These are phyloP conservation scores for Neonectria neomacrospora DNA, from an alignment of 2,329 filamentous ascomycete genomes.

Conservation along the genomic window DNA sequence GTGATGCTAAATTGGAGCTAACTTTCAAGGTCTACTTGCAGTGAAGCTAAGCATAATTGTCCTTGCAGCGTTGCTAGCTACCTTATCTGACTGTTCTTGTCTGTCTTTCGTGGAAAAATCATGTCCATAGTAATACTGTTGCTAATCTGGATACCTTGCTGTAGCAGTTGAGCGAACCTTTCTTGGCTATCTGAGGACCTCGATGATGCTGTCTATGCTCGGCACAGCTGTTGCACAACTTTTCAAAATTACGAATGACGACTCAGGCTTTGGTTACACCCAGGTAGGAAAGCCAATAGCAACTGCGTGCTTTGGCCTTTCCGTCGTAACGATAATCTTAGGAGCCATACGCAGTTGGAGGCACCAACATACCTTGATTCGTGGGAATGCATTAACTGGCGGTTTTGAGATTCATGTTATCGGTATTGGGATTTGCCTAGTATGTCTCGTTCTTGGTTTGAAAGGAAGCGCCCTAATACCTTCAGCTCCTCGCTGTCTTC, in stretches of 20 bases:
- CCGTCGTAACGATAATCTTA: conserved; percentile 50
- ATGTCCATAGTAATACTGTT: background rate
- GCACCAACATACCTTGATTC: conserved; percentile 45
- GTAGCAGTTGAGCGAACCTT: conserved; percentile 80
- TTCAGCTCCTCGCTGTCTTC: conserved; percentile 39
- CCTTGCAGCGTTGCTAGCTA: background rate
- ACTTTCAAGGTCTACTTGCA: background rate
- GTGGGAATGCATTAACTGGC: conserved; percentile 46
- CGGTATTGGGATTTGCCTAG: conserved; percentile 33
- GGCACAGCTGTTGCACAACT: conserved; percentile 75
- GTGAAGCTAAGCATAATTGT: background rate
- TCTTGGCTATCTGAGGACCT: conserved; percentile 78
- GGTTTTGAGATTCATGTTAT: conserved; percentile 46
- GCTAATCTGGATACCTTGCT: conserved; percentile 15
- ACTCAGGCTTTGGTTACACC: conserved; percentile 65
- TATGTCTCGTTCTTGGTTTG: conserved; percentile 14
- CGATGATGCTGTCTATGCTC: conserved; percentile 73
- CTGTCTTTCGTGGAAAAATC: background rate
- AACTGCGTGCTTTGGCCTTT: conserved; percentile 53
- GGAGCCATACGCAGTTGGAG: conserved; percentile 48
- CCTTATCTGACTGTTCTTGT: background rate
- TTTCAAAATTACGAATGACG: conserved; percentile 62
- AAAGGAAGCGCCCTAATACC: conserved; percentile 17
- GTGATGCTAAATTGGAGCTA: background rate
- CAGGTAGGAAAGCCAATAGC: conserved; percentile 69